These are phyloP conservation scores for Lantana camara DNA, from an alignment of 257 asterid species.

Conservation along the genomic window DNA sequence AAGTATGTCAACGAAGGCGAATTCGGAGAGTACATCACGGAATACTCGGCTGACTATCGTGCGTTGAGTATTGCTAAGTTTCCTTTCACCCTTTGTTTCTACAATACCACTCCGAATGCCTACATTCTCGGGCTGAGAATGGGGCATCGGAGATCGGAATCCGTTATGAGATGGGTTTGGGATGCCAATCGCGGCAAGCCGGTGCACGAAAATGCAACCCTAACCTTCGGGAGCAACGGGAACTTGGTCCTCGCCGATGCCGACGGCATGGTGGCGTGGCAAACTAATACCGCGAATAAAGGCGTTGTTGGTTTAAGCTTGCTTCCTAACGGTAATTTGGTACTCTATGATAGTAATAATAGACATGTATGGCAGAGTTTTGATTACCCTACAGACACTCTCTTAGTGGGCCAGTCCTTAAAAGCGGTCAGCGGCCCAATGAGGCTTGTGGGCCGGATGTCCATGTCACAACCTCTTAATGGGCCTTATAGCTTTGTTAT, in stretches of 20 bases:
- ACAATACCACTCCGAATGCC: slow-evolving; percentile 36
- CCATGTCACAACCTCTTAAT: slow-evolving; percentile 1
- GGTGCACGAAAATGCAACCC: slow-evolving; percentile 33
- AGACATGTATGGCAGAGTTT: slow-evolving; percentile 39
- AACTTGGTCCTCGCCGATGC: slow-evolving; percentile 35
- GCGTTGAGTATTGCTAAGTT: background rate
- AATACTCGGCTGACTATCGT: slow-evolving; percentile 33
- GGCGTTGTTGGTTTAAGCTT: slow-evolving; percentile 35
- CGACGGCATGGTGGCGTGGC: slow-evolving; percentile 34
- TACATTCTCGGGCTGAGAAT: slow-evolving; percentile 29
- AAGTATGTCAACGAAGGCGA: slow-evolving; percentile 35
- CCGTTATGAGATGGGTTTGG: slow-evolving; percentile 39
- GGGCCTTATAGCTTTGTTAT: slow-evolving; percentile 36
- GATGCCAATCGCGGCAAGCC: slow-evolving; percentile 37
- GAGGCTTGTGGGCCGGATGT: slow-evolving; percentile 29
- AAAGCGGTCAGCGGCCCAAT: slow-evolving; percentile 25
- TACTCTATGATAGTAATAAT: slow-evolving; percentile 25
- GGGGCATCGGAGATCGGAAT: slow-evolving; percentile 26
- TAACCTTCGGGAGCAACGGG: background rate
- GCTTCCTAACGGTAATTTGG: slow-evolving; percentile 40
- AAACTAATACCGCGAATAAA: slow-evolving; percentile 28
- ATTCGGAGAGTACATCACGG: slow-evolving; percentile 27
- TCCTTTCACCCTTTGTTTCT: slow-evolving; percentile 30
- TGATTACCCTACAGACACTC: slow-evolving; percentile 37
- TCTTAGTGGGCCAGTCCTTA: slow-evolving; percentile 34